A percentile compares a stretch with the other conserved stretches of the same genome.
Evolutionary conservation across 2,329 filamentous ascomycete species (phyloP).

Genomic region (Alternaria panax): DNA sequence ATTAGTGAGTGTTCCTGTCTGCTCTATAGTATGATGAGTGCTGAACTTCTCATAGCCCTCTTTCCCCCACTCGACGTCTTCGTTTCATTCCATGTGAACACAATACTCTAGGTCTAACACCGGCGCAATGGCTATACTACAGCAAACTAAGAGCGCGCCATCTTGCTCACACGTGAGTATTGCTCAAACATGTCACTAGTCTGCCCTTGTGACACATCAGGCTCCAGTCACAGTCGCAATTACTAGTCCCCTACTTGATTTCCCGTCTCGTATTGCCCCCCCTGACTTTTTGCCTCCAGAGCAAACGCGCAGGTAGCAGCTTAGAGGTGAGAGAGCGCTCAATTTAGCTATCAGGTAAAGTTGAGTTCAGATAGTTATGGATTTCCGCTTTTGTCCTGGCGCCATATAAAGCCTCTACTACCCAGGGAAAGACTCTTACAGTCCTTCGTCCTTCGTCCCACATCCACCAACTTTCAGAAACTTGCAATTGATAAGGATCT

Average conservation of each 20-base stretch:
- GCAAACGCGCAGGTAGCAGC: not conserved
- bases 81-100: not conserved
- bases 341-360: conserved; percentile 3
- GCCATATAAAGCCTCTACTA: not conserved
- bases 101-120: not conserved
- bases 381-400: not conserved
- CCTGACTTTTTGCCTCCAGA: not conserved
- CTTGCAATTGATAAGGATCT: not conserved
- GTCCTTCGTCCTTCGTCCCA: not conserved
- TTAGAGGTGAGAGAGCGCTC: conserved; percentile 6
- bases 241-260: not conserved
- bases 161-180: not conserved
- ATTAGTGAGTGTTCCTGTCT: not conserved
- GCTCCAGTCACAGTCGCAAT: not conserved
- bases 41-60: not conserved
- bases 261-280: not conserved
- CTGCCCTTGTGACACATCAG: not conserved
- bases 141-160: not conserved
- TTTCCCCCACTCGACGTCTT: not conserved
- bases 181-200: not conserved
- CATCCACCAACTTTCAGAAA: not conserved
- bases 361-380: not conserved
- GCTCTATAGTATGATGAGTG: not conserved
- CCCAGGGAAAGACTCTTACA: not conserved
- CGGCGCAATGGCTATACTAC: not conserved